These are phyloP conservation scores for Chenopodium quinoa DNA, from an alignment of 148 eudicot species.

Conservation along the genomic window DNA sequence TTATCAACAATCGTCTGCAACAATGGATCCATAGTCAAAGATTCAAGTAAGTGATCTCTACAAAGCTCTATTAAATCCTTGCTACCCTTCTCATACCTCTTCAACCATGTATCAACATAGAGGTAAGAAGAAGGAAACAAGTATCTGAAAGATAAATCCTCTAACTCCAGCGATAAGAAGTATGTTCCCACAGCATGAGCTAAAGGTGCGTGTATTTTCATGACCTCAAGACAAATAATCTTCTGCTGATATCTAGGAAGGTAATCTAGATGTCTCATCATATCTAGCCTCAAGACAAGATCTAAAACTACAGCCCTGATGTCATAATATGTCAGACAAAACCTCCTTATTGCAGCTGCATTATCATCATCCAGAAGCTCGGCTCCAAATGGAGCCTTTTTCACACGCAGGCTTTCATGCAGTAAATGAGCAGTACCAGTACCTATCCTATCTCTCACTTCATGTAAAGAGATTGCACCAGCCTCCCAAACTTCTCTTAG, in stretches of 20 bases:
- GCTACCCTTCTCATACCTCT: conserved; percentile 67
- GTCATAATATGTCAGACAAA: conserved; percentile 86
- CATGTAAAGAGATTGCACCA: conserved; percentile 55
- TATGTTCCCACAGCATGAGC: conserved; percentile 86
- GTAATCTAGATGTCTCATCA: conserved; percentile 79
- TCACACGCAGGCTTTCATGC: conserved; percentile 84
- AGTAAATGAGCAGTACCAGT: conserved; percentile 76
- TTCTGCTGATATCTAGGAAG: conserved; percentile 86
- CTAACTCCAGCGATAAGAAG: conserved; percentile 68
- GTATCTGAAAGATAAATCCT: conserved; percentile 82
- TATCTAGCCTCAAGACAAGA: conserved; percentile 76
- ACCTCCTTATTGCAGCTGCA: conserved; percentile 78
- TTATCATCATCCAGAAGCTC: conserved; percentile 73
- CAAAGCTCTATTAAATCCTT: conserved; percentile 64
- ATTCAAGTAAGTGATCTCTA: conserved; percentile 52
- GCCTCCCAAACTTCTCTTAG: conserved; percentile 82
- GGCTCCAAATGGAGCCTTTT: conserved; percentile 53
- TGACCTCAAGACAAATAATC: conserved; percentile 64
- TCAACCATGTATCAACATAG: conserved; percentile 83
- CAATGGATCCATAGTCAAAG: conserved; percentile 48
- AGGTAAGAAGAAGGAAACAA: conserved; percentile 91
- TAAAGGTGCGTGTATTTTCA: conserved; percentile 90
- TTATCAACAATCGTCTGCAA: conserved; percentile 59
- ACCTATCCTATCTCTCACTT: conserved; percentile 68
- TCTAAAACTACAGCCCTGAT: conserved; percentile 82